phyloP scores from a whole-genome alignment of 208 protist species.

The Trichomonas tenax region DNA sequence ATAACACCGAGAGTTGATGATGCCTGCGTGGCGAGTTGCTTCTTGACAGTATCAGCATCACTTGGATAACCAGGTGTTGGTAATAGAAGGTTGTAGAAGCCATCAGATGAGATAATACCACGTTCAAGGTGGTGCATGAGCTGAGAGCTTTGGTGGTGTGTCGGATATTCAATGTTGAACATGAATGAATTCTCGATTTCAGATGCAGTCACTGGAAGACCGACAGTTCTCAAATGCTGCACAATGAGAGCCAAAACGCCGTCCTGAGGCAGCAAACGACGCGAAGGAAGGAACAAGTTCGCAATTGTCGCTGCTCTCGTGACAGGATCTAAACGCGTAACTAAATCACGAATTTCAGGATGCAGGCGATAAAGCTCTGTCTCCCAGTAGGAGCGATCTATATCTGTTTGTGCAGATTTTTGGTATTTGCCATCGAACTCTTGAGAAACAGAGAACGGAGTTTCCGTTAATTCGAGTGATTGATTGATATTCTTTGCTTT shows the following conservation, averaged over 20 bases:
- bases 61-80: background rate
- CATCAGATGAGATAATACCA: background rate
- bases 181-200: background rate
- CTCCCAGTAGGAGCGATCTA: constrained; percentile 9
- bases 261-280: background rate
- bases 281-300: background rate
- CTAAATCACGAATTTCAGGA: constrained; percentile 1
- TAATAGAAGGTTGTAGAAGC: background rate
- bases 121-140: constrained; percentile 8
- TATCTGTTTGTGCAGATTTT: background rate
- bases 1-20: background rate
- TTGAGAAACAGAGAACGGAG: background rate
- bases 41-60: background rate
- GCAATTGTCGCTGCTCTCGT: background rate
- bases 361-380: background rate
- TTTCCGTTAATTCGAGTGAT: background rate
- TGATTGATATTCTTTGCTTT: background rate
- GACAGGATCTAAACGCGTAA: background rate
- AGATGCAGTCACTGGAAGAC: background rate
- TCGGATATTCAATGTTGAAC: background rate
- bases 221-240: background rate
- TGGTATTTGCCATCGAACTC: background rate
- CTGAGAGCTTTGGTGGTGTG: background rate
- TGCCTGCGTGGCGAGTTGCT: background rate
- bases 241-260: background rate